phyloP scores from a whole-genome alignment of 768 basidiomycete species.

The Rubroboletus pulcherrimus region DNA sequence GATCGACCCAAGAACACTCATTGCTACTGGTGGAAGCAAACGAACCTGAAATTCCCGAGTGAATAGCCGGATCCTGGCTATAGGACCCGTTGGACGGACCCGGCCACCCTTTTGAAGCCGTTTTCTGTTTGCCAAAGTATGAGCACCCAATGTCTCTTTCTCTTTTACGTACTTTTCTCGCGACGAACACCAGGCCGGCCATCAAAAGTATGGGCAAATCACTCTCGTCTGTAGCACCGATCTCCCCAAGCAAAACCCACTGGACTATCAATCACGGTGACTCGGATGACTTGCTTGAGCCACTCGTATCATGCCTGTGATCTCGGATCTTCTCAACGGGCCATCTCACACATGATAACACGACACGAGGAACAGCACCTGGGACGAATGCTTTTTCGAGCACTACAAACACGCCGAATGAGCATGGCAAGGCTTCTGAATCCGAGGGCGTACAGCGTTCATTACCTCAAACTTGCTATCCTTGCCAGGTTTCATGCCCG shows the following conservation, averaged over 20 bases:
- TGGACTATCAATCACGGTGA: too few species aligned
- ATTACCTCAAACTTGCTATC: constrained; percentile 17
- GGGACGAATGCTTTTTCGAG: not conserved
- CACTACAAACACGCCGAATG: constrained; percentile 12
- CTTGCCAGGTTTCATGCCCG: not conserved
- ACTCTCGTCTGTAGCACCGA: too few species aligned
- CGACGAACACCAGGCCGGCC: too few species aligned
- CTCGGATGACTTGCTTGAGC: too few species aligned
- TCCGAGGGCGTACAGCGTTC: constrained; percentile 13
- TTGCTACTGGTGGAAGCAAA: constrained; percentile 8
- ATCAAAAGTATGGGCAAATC: too few species aligned
- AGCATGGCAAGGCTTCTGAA: constrained; percentile 15
- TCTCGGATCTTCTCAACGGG: not conserved
- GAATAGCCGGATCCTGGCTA: too few species aligned
- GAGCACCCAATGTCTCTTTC: too few species aligned
- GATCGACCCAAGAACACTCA: constrained; percentile 16
- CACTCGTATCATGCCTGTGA: not conserved
- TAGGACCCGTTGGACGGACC: too few species aligned
- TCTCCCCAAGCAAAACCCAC: too few species aligned
- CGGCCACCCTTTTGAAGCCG: too few species aligned
- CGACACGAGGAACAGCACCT: not conserved
- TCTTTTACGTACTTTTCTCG: too few species aligned
- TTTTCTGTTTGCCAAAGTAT: too few species aligned
- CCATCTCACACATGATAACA: not conserved
- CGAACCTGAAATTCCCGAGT: not conserved